Evolutionary conservation across 768 basidiomycete species (phyloP), one percentile per base, ranked within the genome.

Genomic region (Myochromella boudieri): DNA sequence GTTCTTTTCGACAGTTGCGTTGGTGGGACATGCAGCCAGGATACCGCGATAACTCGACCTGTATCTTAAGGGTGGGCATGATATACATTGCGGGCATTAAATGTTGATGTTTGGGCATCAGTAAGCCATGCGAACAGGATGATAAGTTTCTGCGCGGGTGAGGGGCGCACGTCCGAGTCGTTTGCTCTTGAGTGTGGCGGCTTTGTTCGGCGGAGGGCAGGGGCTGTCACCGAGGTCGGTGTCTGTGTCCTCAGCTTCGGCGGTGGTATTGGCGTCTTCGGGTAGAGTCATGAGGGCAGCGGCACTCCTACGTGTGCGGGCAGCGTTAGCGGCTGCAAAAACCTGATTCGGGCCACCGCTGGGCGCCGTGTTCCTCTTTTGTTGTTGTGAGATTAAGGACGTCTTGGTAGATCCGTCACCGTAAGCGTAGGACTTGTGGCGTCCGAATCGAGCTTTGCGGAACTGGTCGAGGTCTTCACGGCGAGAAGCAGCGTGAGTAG

Each of bases 341-440:
- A 87, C 61, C 15, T 76, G 68, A 45, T 68, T 75, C 44, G 74
- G 62, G 20, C 73, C 78, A 46, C 68, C 68, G 48, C 59, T 73
- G 3, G 87, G 83, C 4, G 77, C 84, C 6, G 81, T 87, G 57
- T 79, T 89, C 59, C 84, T 78, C 62, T 85, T 91, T 32, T 70
- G 72, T 42, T 63, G 72, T 52, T 69, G 75, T 46, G 62, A 61
- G 8, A 68, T 47, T 21, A 64, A 55, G 29, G 70, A 56, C 22
- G 65, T 62, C 54, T 75, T 79, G 54, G 60, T 66, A 53, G 69
- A 67, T 18, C 74, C 69, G 34, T 97, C 93, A n/a, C 93, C 94
- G 57, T 92, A 95, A 0, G 93, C 85, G 59, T 92, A 97, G 0
- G 91, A 94, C 60, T 90, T 89, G 47, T 92, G 91, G 45, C 94